Percentiles rank a stretch among this genome's conserved stretches.
These are phyloP conservation scores for Naematelia aurantialba DNA, from an alignment of 768 basidiomycete species.

Conservation along the genomic window DNA sequence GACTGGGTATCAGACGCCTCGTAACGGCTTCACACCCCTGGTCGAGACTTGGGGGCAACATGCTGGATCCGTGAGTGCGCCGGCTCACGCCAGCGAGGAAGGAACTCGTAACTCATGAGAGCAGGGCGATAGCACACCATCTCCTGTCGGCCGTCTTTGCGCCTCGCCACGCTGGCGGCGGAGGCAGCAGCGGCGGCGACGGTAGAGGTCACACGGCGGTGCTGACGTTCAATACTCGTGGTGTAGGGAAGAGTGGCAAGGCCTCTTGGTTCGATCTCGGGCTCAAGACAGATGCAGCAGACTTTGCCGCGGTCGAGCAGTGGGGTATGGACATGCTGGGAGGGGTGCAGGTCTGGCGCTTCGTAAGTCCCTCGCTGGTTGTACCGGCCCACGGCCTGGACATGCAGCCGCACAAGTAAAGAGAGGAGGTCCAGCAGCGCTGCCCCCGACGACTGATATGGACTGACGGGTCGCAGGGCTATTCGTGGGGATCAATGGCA, in stretches of 20 bases:
- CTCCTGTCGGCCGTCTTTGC: conserved; percentile 21
- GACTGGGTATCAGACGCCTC: conserved; percentile 15
- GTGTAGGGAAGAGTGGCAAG: conserved; percentile 27
- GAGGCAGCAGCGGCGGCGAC: conserved; percentile 2
- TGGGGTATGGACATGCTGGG: conserved; percentile 15
- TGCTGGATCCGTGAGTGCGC: conserved; percentile 36
- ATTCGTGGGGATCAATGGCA: conserved; percentile 35
- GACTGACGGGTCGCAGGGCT: conserved; percentile 21
- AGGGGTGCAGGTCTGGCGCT: background rate
- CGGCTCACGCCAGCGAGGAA: background rate
- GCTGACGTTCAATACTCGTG: conserved; percentile 34
- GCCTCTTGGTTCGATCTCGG: conserved; percentile 19
- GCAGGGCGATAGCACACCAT: conserved; percentile 29
- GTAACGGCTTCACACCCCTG: conserved; percentile 39
- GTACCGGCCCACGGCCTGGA: no score
- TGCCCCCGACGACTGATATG: background rate
- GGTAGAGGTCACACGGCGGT: conserved; percentile 18
- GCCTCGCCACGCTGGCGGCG: background rate
- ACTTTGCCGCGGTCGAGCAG: conserved; percentile 29
- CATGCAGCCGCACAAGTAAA: no score
- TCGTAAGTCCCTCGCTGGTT: conserved; percentile 5
- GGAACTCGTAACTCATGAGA: background rate
- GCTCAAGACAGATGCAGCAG: conserved; percentile 15
- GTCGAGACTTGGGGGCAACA: conserved; percentile 34
- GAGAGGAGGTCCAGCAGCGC: no score